Conservation (phyloP, 305 asterid species). For the Plantago coronopus region DNA sequence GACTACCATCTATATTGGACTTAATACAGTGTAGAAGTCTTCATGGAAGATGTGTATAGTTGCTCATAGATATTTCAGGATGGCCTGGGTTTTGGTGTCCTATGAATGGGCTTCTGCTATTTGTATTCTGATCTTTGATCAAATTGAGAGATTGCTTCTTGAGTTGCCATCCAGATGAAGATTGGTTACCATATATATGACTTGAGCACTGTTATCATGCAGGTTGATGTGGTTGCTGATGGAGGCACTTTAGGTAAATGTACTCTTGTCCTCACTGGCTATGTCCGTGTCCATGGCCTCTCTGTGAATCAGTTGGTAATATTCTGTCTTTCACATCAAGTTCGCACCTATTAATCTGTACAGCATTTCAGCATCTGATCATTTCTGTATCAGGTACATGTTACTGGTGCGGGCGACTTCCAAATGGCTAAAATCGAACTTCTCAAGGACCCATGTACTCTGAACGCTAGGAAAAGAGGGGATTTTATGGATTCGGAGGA, state of each 20-base stretch:
- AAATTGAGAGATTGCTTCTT: slow-evolving; percentile 8
- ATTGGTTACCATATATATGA: slow-evolving; percentile 1
- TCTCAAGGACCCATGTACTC: slow-evolving; percentile 77
- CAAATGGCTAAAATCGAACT: slow-evolving; percentile 75
- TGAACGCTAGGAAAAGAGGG: slow-evolving; percentile 57
- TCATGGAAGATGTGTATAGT: not conserved
- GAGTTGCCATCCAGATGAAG: slow-evolving; percentile 4
- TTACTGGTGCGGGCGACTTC: slow-evolving; percentile 96
- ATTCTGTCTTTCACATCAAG: slow-evolving; percentile 24
- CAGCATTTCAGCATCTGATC: slow-evolving; percentile 32
- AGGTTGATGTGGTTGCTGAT: slow-evolving; percentile 64
- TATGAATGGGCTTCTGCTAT: not conserved
- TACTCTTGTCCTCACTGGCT: slow-evolving; percentile 80
- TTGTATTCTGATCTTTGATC: not conserved
- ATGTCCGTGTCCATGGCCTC: slow-evolving; percentile 62
- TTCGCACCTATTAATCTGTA: slow-evolving; percentile 14
- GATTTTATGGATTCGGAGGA: slow-evolving; percentile 73
- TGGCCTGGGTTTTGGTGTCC: not conserved
- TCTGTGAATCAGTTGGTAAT: slow-evolving; percentile 91
- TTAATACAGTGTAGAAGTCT: no score
- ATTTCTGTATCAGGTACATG: slow-evolving; percentile 71
- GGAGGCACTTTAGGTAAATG: slow-evolving; percentile 44
- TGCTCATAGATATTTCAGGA: not conserved
- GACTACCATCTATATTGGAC: no score
- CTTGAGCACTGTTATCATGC: slow-evolving; percentile 23